Evolutionary conservation across 257 asterid genomes (phyloP).

Genomic region (Buddleja alternifolia): DNA sequence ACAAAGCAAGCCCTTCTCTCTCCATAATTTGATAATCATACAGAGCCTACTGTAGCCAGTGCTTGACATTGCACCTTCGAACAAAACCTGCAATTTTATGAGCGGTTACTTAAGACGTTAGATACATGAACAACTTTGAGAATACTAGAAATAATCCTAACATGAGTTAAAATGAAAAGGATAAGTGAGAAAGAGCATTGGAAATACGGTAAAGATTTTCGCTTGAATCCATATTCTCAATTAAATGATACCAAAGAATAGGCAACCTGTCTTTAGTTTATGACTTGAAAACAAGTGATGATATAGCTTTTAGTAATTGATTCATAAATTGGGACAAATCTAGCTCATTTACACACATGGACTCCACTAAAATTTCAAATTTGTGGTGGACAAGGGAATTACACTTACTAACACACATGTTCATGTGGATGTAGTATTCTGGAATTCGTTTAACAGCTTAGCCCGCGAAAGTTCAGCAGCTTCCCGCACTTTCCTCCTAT

Average conservation of each 20-base stretch:
- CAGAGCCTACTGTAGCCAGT: slow-evolving; percentile 11
- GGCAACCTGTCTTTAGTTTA: too few relatives aligned
- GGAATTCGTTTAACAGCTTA: slow-evolving; percentile 43
- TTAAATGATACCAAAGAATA: too few relatives aligned
- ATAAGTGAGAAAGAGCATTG: not conserved
- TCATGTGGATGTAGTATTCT: slow-evolving; percentile 32
- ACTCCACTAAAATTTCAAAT: not conserved
- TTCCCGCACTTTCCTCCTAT: slow-evolving; percentile 60
- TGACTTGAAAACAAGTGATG: too few relatives aligned
- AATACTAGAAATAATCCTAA: not conserved
- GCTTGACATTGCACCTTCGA: slow-evolving; percentile 1
- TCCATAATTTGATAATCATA: not conserved
- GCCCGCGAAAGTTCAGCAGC: slow-evolving; percentile 57
- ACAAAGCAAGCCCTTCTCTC: not conserved
- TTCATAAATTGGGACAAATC: too few relatives aligned
- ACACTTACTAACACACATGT: slow-evolving; percentile 8
- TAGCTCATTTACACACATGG: not conserved
- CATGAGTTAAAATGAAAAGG: not conserved
- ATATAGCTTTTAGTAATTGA: too few relatives aligned
- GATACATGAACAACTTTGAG: not conserved
- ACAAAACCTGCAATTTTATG: slow-evolving; percentile 9
- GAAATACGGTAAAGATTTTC: not conserved
- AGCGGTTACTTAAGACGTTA: not conserved
- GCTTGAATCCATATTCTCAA: not conserved
- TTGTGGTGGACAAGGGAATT: not conserved